Evolutionary conservation across 2,329 filamentous ascomycete genomes (phyloP).

Genomic region (Cordyceps pruinosa): DNA sequence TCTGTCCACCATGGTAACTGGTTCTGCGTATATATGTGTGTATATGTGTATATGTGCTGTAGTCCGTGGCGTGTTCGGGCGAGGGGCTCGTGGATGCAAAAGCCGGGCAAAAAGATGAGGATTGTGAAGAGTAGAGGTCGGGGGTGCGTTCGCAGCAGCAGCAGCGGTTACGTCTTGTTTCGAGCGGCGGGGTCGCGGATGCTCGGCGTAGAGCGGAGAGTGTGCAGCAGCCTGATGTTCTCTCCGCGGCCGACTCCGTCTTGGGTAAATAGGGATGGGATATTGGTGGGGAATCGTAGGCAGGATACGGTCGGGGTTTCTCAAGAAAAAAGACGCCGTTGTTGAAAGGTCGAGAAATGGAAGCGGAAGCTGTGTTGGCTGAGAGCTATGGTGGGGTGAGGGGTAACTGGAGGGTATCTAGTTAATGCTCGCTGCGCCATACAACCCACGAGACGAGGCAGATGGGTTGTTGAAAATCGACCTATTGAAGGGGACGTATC

Average conservation of each 20-base stretch:
- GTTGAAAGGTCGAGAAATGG: not conserved
- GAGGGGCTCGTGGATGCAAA: no score
- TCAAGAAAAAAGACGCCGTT: not conserved
- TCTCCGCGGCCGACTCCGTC: not conserved
- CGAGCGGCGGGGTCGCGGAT: constrained; percentile 5
- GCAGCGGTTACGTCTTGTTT: not conserved
- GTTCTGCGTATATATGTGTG: not conserved
- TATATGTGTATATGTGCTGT: not conserved
- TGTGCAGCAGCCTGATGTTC: no score
- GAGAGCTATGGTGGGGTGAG: not conserved
- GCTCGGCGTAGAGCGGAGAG: not conserved
- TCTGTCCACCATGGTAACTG: constrained; percentile 65
- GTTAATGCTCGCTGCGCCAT: no score
- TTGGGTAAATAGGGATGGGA: not conserved
- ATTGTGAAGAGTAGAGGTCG: not conserved
- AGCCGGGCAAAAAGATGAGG: not conserved
- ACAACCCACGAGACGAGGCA: no score
- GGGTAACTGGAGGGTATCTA: not conserved
- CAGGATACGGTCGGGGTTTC: no score
- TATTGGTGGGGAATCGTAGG: not conserved
- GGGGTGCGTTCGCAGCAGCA: not conserved
- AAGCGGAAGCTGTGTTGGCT: not conserved
- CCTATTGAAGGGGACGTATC: no score
- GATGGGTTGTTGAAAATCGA: no score
- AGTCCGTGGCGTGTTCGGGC: no score